These are phyloP conservation scores for Apiotrichum brassicae DNA, from an alignment of 1,284 basidiomycete genomes.

Conservation along the genomic window DNA sequence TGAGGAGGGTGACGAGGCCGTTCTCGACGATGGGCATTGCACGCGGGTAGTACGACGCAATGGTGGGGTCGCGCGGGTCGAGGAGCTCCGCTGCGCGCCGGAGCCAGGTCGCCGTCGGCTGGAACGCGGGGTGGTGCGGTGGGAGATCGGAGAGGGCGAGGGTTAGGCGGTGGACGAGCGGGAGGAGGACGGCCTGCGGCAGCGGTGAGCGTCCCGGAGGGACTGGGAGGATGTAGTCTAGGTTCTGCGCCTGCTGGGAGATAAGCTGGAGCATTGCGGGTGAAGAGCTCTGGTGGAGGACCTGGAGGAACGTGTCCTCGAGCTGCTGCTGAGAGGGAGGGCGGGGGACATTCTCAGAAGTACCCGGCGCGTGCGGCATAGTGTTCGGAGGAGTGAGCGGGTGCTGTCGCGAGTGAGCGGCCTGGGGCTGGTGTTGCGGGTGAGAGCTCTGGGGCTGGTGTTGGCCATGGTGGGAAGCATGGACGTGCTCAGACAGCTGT, in stretches of 20 bases:
- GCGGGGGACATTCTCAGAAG: too few relatives aligned
- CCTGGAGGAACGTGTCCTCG: slow-evolving; percentile 31
- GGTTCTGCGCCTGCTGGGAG: slow-evolving; percentile 16
- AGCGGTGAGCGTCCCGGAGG: slow-evolving; percentile 18
- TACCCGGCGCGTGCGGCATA: too few relatives aligned
- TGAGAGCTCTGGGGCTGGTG: slow-evolving; percentile 3
- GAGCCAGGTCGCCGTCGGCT: slow-evolving; percentile 23
- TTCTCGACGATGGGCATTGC: slow-evolving; percentile 7
- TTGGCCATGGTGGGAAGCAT: too few relatives aligned
- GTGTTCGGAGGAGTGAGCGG: too few relatives aligned
- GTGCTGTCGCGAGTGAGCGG: not conserved
- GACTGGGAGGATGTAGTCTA: slow-evolving; percentile 18
- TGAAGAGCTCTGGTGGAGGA: slow-evolving; percentile 17
- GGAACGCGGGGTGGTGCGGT: slow-evolving; percentile 22
- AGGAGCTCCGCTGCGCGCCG: slow-evolving; percentile 22
- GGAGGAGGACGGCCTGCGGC: slow-evolving; percentile 34
- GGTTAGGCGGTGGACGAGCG: slow-evolving; percentile 36
- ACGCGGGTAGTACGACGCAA: slow-evolving; percentile 13
- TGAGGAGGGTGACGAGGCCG: not conserved
- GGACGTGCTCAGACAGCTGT: too few relatives aligned
- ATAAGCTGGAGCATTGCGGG: slow-evolving; percentile 24
- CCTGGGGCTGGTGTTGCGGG: not conserved
- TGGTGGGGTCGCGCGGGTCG: slow-evolving; percentile 19
- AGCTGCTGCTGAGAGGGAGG: slow-evolving; percentile 11
- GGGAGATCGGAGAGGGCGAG: slow-evolving; percentile 22